phyloP scores from a whole-genome alignment of 345 rosid species.

The Mallotus nudiflorus region DNA sequence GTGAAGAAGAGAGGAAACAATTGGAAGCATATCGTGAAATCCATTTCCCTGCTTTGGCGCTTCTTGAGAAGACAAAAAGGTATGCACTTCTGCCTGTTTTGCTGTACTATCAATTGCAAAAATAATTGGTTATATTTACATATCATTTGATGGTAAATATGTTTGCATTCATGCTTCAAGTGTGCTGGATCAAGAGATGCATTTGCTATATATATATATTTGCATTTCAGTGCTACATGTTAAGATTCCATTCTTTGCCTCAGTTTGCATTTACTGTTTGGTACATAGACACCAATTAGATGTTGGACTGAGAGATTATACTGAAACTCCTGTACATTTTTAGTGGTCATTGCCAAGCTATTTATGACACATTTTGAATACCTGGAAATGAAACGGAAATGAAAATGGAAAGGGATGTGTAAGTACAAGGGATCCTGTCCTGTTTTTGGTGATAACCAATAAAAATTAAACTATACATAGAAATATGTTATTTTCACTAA shows the following conservation, averaged over 20 bases:
- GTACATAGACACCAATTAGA: neutral
- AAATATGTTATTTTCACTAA: too few relatives aligned
- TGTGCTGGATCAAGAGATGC: neutral
- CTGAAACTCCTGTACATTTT: neutral
- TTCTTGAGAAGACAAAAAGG: conserved; percentile 59
- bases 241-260: neutral
- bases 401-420: too few relatives aligned
- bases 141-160: neutral
- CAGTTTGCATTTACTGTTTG: neutral
- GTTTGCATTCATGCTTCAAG: neutral
- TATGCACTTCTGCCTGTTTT: conserved; percentile 27
- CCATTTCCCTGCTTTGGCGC: conserved; percentile 79
- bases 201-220: neutral
- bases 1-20: conserved; percentile 65
- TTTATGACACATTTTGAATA: too few relatives aligned
- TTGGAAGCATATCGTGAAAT: conserved; percentile 81
- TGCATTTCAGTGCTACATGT: neutral
- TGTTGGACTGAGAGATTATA: neutral
- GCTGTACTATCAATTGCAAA: neutral
- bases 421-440: too few relatives aligned
- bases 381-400: too few relatives aligned
- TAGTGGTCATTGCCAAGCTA: neutral
- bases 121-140: too few relatives aligned
- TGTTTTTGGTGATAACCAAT: too few relatives aligned
- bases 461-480: too few relatives aligned